phyloP scores from a whole-genome alignment of 768 basidiomycete species.

The Rubroboletus satanas region DNA sequence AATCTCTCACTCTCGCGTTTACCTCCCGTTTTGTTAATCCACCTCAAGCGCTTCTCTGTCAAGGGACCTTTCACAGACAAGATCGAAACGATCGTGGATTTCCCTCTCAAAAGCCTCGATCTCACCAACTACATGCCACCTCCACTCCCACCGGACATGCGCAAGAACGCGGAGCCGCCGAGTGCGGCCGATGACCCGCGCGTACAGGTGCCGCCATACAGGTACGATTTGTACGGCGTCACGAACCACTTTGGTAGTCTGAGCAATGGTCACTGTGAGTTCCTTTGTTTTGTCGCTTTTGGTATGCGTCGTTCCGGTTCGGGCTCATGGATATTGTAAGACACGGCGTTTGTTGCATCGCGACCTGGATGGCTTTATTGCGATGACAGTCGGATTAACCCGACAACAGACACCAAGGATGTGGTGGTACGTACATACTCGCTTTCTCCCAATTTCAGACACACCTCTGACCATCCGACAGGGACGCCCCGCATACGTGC shows the following conservation, averaged over 20 bases:
- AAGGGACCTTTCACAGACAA: constrained; percentile 94
- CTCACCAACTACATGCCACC: constrained; percentile 84
- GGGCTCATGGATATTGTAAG: constrained; percentile 37
- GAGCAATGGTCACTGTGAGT: constrained; percentile 93
- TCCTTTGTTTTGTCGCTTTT: not conserved
- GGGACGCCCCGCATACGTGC: constrained; percentile 68
- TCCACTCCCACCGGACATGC: constrained; percentile 63
- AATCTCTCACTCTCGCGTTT: constrained; percentile 86
- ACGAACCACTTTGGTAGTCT: constrained; percentile 95
- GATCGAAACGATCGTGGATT: constrained; percentile 92
- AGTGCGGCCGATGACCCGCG: constrained; percentile 62
- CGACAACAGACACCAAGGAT: constrained; percentile 69
- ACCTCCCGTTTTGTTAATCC: constrained; percentile 88
- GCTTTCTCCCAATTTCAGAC: not conserved
- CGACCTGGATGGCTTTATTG: constrained; percentile 89
- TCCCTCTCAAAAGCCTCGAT: constrained; percentile 63
- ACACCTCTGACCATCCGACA: constrained; percentile 35
- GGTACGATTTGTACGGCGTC: constrained; percentile 91
- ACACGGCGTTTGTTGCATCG: constrained; percentile 89
- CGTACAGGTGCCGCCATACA: constrained; percentile 81
- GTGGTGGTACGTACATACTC: constrained; percentile 74
- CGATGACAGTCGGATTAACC: constrained; percentile 85
- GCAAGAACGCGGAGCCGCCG: constrained; percentile 39
- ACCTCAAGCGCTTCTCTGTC: constrained; percentile 88
- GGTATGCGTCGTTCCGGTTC: not conserved